Evolutionary conservation across 2,329 filamentous ascomycete species (phyloP).

Genomic region (Plectosphaerella cucumerina): DNA sequence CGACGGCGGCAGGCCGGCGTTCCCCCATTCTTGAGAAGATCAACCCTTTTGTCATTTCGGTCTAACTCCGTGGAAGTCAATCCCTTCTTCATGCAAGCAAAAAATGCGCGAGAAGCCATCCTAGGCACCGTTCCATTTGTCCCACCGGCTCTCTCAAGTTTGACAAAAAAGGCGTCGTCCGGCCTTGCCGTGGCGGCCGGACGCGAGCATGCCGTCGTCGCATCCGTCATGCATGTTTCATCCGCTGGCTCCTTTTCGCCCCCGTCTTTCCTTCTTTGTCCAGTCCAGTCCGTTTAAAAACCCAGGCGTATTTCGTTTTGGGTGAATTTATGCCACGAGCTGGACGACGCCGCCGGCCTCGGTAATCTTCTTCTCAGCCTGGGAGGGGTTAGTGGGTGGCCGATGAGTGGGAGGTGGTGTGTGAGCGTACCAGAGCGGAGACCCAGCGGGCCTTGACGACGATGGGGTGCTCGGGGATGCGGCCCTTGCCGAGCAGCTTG

Average conservation of each 20-base stretch:
- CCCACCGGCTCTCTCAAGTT: conserved; percentile 9
- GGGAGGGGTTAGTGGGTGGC: neutral
- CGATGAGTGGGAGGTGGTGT: neutral
- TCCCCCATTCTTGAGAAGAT: conserved; percentile 7
- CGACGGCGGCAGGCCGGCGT: neutral
- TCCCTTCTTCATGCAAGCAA: conserved; percentile 12
- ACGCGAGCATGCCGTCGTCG: neutral
- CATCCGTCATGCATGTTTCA: conserved; percentile 3
- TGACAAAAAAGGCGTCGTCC: conserved; percentile 8
- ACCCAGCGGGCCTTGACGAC: conserved; percentile 95
- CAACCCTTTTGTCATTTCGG: conserved; percentile 15
- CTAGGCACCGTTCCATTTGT: conserved; percentile 9
- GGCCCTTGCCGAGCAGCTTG: conserved; percentile 98
- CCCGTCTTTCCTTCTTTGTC: neutral
- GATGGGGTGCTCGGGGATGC: conserved; percentile 86
- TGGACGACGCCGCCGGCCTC: conserved; percentile 94
- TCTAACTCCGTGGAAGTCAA: conserved; percentile 12
- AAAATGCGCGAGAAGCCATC: conserved; percentile 12
- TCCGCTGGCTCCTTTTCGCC: neutral
- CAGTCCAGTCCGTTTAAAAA: neutral
- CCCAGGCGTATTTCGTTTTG: neutral
- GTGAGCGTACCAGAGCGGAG: conserved; percentile 60
- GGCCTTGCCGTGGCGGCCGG: neutral
- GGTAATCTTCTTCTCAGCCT: conserved; percentile 96
- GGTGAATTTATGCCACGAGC: conserved; percentile 79